These are phyloP conservation scores for Plantago elongata DNA, from an alignment of 257 asterid species.

Conservation along the genomic window DNA sequence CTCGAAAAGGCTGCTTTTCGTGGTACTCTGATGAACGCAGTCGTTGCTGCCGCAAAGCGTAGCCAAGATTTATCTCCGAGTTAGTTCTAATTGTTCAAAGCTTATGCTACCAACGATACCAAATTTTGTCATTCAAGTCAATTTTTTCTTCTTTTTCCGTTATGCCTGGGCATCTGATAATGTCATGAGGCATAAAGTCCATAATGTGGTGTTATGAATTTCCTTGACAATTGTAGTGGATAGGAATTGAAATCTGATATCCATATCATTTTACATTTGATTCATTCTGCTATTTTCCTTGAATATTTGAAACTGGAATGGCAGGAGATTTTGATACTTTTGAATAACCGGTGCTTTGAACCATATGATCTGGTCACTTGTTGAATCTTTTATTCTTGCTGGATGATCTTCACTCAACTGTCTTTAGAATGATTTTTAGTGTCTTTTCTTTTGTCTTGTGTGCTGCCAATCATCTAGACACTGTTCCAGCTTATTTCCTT, in stretches of 20 bases:
- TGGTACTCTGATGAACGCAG: constrained; percentile 82
- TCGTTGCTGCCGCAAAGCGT: constrained; percentile 91
- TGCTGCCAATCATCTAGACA: no score
- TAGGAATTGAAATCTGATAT: background rate
- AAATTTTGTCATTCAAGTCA: background rate
- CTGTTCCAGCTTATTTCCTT: no score
- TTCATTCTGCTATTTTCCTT: background rate
- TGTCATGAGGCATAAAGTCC: background rate
- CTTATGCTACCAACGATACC: background rate
- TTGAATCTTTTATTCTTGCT: no score
- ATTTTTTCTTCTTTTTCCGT: background rate
- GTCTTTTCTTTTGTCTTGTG: no score
- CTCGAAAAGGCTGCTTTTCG: constrained; percentile 87
- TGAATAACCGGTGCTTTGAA: no score
- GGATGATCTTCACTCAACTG: no score
- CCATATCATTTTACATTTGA: background rate
- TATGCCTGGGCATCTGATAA: constrained; percentile 6
- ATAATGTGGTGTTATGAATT: background rate
- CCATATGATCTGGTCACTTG: no score
- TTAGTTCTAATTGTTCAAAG: constrained; percentile 19
- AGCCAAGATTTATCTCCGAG: constrained; percentile 64
- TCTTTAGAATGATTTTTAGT: no score
- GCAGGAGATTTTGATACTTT: background rate
- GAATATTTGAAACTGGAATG: background rate
- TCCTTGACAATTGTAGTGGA: constrained; percentile 1